Evolutionary conservation across 129 eudicot genomes (phyloP).

Genomic region (Kitagawia praeruptora): DNA sequence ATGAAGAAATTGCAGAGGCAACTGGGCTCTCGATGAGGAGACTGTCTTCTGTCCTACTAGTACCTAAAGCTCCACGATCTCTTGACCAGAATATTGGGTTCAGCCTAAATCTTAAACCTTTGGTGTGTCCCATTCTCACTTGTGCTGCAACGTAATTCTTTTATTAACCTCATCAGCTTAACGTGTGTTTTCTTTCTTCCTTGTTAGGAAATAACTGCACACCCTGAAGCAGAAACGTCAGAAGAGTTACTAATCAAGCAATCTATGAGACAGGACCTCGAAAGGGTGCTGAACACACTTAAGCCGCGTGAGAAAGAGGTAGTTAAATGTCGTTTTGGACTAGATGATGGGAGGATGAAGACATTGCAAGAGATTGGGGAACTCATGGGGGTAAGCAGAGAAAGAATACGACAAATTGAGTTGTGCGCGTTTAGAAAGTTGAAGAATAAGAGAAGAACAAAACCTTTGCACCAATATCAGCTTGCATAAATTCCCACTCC

Average conservation of each 20-base stretch:
- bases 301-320: slow-evolving; percentile 59
- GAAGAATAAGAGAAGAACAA: slow-evolving; percentile 61
- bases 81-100: slow-evolving; percentile 67
- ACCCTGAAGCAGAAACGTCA: slow-evolving; percentile 73
- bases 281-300: slow-evolving; percentile 54
- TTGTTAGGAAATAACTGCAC: slow-evolving; percentile 63
- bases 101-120: slow-evolving; percentile 59
- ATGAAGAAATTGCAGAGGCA: slow-evolving; percentile 66
- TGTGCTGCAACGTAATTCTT: background rate
- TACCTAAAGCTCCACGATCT: slow-evolving; percentile 83
- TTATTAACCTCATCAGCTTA: background rate
- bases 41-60: slow-evolving; percentile 49
- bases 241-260: slow-evolving; percentile 60
- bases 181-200: background rate
- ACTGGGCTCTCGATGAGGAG: slow-evolving; percentile 80
- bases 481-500: slow-evolving; percentile 19
- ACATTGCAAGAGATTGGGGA: slow-evolving; percentile 93
- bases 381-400: slow-evolving; percentile 84
- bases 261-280: slow-evolving; percentile 61
- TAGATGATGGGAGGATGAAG: slow-evolving; percentile 62
- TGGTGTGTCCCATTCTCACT: slow-evolving; percentile 36
- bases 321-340: slow-evolving; percentile 65
- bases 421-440: slow-evolving; percentile 63
- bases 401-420: slow-evolving; percentile 88
- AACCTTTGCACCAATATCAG: slow-evolving; percentile 53